Base-by-base conservation (phyloP, 1,284 basidiomycete species). In the Heterobasidion annosum region DNA sequence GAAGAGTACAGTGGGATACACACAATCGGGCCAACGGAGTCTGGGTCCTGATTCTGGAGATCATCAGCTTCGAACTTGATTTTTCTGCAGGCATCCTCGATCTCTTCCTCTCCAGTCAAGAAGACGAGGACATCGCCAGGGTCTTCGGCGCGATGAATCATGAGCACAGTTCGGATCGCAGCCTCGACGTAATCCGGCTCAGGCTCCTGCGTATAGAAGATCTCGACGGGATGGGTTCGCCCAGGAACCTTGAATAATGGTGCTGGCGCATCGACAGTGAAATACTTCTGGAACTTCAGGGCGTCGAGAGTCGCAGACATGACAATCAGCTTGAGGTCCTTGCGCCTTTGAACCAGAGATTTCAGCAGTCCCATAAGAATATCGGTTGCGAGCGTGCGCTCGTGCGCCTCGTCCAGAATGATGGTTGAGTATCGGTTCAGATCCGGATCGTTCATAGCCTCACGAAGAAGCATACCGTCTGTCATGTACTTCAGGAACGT, bases 401-500 rank as follows among this genome's bases (percentile, higher is more conserved):
- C 97, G 76, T 99, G 97, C 6, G 93, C 97, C 75, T 99, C 97
- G 69, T 99, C 97, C 56, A 99, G 85, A 63, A 99, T 98, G 70
- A 99, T 93, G 15, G 94, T 97, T 35, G 92, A 95, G 72, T 99
- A 99, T 10, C 93, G 83, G 50, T 81, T 77, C 33, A 98, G 82
- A 50, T 85, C 80, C 34, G 91, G 89, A 69, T 99, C 97, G 70
- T 96, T 92, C 92, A 98, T 98, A 7, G 94, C 95, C 74, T 98
- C 95, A 43, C 95, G 87, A 33, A 97, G 79, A 56, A 94, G 81
- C 94, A 98, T 97, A 81, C 96, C 96, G 63, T 99, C 96, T 10
- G 96, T 99, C 95, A 99, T 98, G 75, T 99, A 98, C 69, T 96
- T 95, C 62, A 98, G 76, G 70, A 97, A 95, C 0, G 94, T 98